Evolutionary conservation across 1,284 basidiomycete genomes (phyloP), one percentile per base, ranked within the genome.

Genomic region (Neotropicomus parvogracilis): DNA sequence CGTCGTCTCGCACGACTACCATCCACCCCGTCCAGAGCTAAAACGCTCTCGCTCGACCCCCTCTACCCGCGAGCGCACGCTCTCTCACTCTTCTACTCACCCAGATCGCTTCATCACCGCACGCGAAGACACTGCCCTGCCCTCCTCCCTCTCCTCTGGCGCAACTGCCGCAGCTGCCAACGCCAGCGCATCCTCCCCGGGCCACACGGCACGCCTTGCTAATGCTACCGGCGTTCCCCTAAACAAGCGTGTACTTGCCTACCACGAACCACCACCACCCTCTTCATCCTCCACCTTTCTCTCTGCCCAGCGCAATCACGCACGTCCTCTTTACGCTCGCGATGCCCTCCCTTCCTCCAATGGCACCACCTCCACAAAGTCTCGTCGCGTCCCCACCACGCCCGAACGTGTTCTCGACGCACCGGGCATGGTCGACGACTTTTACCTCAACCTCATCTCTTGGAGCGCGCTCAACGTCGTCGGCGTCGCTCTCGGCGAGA

Each of bases 331-430:
- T 4, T 87, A 88, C 54, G 78, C 80, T 1, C 79, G 85, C 19
- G 80, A 83, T 0, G 70, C 81, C 0, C 64, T 87, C 16, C 71
- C 80, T 1, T 75, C 80, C 1, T 83, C 84, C 4, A 81, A 80
- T 6, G 78, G 80, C 4, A 73, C 79, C 0, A 70, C 74, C 0
- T 81, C 84, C 0, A 78, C 77, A 56, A 90, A 91, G 59, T 69
- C 79, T 1, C 78, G 93, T 9, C 85, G 87, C 57, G 88, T 97
- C 50, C 77, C 90, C 0, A 92, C 84, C 0, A 85, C 82, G 52
- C 93, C 88, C 0, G 91, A 97, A 59, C 80, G 92, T 20, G 92
- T 97, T 3, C 77, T 99, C 11, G 97, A 99, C 61, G 97, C 97
- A 0, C 94, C 95, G 0, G 92, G 91, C 2, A 88, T 97, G 74